Conservation (phyloP, 2,329 filamentous ascomycete species). For the Monosporascus cannonballus region DNA sequence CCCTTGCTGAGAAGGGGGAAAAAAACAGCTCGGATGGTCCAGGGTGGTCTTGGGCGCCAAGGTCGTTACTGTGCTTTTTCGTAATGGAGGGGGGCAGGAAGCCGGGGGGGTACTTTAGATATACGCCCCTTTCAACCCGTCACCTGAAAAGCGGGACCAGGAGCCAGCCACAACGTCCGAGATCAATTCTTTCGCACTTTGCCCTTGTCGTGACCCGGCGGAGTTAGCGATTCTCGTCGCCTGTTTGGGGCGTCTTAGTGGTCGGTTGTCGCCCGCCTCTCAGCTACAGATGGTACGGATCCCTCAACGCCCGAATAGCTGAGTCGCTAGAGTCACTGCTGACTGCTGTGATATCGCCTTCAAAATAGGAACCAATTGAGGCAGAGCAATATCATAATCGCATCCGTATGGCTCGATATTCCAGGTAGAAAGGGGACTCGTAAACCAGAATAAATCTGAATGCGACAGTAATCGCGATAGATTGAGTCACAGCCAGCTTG, state of each 20-base stretch:
- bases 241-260: background rate
- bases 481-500: background rate
- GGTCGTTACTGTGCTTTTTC: background rate
- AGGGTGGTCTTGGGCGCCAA: background rate
- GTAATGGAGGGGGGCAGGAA: constrained; percentile 6
- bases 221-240: background rate
- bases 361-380: background rate
- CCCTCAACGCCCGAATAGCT: background rate
- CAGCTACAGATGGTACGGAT: constrained; percentile 6
- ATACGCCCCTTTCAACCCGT: constrained; percentile 1
- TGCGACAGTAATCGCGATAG: background rate
- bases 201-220: constrained; percentile 1
- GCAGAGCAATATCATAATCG: background rate
- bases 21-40: background rate
- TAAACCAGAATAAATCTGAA: background rate
- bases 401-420: background rate
- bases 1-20: background rate
- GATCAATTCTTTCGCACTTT: constrained; percentile 21
- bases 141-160: background rate
- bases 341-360: background rate
- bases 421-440: background rate
- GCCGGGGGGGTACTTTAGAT: constrained; percentile 5
- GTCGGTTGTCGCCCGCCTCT: constrained; percentile 1
- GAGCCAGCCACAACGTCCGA: constrained; percentile 23
- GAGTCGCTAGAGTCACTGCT: background rate